phyloP scores from a whole-genome alignment of 306 rosid genomes.

The Glycine latifolia region DNA sequence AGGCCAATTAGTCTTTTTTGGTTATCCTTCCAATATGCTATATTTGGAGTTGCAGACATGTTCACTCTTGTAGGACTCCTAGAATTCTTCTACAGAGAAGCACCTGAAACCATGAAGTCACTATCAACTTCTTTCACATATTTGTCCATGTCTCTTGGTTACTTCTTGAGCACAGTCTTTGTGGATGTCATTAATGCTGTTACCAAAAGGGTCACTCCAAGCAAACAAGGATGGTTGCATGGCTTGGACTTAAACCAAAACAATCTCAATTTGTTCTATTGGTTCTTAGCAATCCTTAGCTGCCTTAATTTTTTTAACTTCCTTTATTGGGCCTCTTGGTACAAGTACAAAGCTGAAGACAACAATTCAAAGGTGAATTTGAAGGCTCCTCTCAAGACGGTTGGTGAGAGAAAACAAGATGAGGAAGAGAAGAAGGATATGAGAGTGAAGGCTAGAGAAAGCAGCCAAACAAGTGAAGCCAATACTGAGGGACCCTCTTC shows the following conservation, averaged over 20 bases:
- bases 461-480: conserved; percentile 51
- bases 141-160: conserved; percentile 75
- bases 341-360: conserved; percentile 81
- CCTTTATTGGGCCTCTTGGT: conserved; percentile 76
- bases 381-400: conserved; percentile 31
- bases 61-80: conserved; percentile 83
- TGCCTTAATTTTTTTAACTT: conserved; percentile 73
- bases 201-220: conserved; percentile 62
- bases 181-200: conserved; percentile 69
- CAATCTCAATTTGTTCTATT: conserved; percentile 77
- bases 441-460: conserved; percentile 41
- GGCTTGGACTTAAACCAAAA: conserved; percentile 63
- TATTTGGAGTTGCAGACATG: conserved; percentile 93
- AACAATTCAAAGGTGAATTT: conserved; percentile 21
- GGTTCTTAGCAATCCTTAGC: conserved; percentile 88
- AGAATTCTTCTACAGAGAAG: conserved; percentile 86
- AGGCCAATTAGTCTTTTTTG: conserved; percentile 74
- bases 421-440: conserved; percentile 22
- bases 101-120: conserved; percentile 81
- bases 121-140: conserved; percentile 81
- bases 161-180: conserved; percentile 70
- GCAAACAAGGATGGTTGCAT: conserved; percentile 77
- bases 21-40: conserved; percentile 81
- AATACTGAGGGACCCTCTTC: conserved; percentile 57
- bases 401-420: conserved; percentile 37